phyloP scores from a whole-genome alignment of 805 yeast species.

The Kodamaea kaohsiungensis region DNA sequence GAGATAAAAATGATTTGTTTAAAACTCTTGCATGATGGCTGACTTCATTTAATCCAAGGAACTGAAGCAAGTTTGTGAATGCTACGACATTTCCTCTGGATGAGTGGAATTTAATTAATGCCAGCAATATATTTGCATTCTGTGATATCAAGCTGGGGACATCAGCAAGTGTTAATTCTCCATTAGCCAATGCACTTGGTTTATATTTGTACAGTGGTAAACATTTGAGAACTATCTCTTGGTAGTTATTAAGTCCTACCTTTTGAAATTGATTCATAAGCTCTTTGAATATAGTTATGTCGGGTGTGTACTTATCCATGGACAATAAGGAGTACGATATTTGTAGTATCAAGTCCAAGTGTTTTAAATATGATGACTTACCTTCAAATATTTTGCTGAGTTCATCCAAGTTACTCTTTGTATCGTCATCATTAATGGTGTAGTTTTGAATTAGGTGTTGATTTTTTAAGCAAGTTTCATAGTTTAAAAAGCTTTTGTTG shows the following conservation, averaged over 20 bases:
- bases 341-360: slow-evolving; percentile 1
- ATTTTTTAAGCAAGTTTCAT: slow-evolving; percentile 2
- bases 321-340: background rate
- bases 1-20: slow-evolving; percentile 18
- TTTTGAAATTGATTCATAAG: slow-evolving; percentile 28
- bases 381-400: background rate
- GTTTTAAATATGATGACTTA: background rate
- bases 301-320: slow-evolving; percentile 22
- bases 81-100: slow-evolving; percentile 18
- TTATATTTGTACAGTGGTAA: slow-evolving; percentile 24
- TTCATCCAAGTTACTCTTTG: background rate
- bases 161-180: background rate
- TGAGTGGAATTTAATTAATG: slow-evolving; percentile 28
- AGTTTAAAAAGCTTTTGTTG: slow-evolving; percentile 4
- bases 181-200: slow-evolving; percentile 7
- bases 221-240: slow-evolving; percentile 27
- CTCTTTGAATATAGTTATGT: slow-evolving; percentile 22
- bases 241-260: slow-evolving; percentile 23
- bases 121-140: slow-evolving; percentile 30
- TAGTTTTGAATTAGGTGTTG: background rate
- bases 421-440: background rate
- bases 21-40: slow-evolving; percentile 22
- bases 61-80: slow-evolving; percentile 27
- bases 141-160: slow-evolving; percentile 21
- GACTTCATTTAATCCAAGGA: slow-evolving; percentile 26